Evolutionary conservation across 305 asterid species (phyloP), one percentile per base, ranked within the genome.

Genomic region (Withania somnifera): DNA sequence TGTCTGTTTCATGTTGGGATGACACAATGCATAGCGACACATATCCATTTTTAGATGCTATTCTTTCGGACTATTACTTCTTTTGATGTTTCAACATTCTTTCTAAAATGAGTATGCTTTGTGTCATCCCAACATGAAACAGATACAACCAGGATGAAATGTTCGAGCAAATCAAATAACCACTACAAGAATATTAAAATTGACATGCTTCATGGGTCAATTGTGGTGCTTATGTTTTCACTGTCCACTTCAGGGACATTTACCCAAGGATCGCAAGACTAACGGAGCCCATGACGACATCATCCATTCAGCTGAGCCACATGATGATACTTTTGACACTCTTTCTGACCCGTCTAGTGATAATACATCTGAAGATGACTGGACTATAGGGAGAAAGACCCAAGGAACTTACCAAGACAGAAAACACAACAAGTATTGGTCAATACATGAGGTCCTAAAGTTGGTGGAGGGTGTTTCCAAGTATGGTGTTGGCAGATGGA

Each of bases 401-500:
- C 20, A 13, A 20, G 36, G 26, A n/a, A 38, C 61, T 50, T 71
- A 54, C 73, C 56, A 26, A 26, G 40, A 69, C 52, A 71, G 84
- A 20, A 82, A 60, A 47, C 80, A 52, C 58, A 66, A 53, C 32
- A 66, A 66, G 50, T 68, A 54, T 42, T 82, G 84, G 84, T 69
- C 84, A 7, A 60, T 52, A 32, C 40, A 75, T 15, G 84, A 82
- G 79, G 84, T 82, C 15, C 24, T 53, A 54, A 82, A 69, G 56
- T 42, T 82, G 84, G 84, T 82, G 47, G 80, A 82, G 42, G 84
- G 84, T 24, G 84, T 82, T 24, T 82, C 84, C 57, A 42, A 15
- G 81, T 71, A 54, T 54, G 84, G 84, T 14, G 84, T 82, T 2
- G 84, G 84, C 50, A 82, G 81, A 71, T 82, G 84, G 84, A 54